A percentile compares a stretch with the other conserved stretches of the same genome.
These are phyloP conservation scores for Echria macrotheca DNA, from an alignment of 495 filamentous ascomycete species.

Conservation along the genomic window DNA sequence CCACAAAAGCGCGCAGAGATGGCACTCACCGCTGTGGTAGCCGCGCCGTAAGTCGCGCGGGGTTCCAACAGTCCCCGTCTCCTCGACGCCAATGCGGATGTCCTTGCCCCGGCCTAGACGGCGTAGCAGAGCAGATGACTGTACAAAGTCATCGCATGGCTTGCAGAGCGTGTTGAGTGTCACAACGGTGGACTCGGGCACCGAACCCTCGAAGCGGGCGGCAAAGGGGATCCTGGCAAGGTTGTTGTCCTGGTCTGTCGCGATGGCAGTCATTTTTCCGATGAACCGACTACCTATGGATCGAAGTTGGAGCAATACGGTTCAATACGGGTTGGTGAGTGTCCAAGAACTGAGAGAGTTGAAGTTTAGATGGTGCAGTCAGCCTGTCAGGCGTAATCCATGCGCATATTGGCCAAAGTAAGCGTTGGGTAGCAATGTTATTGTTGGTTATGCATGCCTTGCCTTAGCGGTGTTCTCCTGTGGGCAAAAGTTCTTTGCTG, in stretches of 20 bases:
- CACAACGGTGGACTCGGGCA: background rate
- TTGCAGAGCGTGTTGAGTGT: slow-evolving; percentile 2
- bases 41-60: background rate
- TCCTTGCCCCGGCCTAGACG: background rate
- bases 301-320: too few relatives aligned
- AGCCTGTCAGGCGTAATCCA: too few relatives aligned
- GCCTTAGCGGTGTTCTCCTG: too few relatives aligned
- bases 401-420: too few relatives aligned
- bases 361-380: too few relatives aligned
- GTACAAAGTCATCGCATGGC: background rate
- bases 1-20: slow-evolving; percentile 8
- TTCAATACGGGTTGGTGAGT: too few relatives aligned
- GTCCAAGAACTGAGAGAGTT: too few relatives aligned
- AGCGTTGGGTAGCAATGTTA: too few relatives aligned
- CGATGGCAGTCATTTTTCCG: background rate
- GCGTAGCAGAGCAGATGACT: background rate
- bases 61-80: background rate
- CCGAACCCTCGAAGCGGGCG: slow-evolving; percentile 4
- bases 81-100: background rate
- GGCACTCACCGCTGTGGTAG: slow-evolving; percentile 1
- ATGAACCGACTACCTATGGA: too few relatives aligned
- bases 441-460: too few relatives aligned
- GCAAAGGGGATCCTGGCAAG: background rate
- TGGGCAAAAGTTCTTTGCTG: too few relatives aligned
- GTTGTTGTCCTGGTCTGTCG: background rate